These are phyloP conservation scores for Phytophthora citricola DNA, from an alignment of 352 stramenopile genomes.

Conservation along the genomic window DNA sequence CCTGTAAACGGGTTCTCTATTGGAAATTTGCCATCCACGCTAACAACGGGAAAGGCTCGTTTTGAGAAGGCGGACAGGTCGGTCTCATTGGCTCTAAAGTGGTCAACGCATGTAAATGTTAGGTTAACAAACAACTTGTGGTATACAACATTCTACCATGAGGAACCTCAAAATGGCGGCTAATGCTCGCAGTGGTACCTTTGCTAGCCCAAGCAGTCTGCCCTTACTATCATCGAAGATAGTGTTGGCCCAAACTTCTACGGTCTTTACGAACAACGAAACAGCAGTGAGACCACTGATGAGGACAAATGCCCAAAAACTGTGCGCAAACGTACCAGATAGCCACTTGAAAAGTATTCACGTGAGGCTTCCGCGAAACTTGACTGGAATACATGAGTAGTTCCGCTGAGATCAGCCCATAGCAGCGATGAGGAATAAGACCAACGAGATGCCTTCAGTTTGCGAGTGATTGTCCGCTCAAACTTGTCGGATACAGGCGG, in stretches of 20 bases:
- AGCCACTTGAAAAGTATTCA: conserved; percentile 26
- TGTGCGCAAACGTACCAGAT: conserved; percentile 39
- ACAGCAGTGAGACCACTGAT: background rate
- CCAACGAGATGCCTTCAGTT: conserved; percentile 23
- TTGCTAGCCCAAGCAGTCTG: conserved; percentile 45
- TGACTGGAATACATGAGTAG: conserved; percentile 43
- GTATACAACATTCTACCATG: background rate
- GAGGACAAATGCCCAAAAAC: background rate
- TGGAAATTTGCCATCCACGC: conserved; percentile 39
- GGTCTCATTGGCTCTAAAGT: background rate
- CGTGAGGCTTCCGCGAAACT: conserved; percentile 22
- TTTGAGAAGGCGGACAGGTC: conserved; percentile 1
- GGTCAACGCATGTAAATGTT: background rate
- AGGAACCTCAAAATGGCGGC: conserved; percentile 37
- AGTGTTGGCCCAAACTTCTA: conserved; percentile 47
- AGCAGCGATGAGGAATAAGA: background rate
- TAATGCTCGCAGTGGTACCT: conserved; percentile 37
- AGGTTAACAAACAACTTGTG: background rate
- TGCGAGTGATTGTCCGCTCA: conserved; percentile 38
- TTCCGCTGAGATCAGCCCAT: conserved; percentile 23
- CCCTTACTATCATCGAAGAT: conserved; percentile 10
- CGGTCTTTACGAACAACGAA: conserved; percentile 37
- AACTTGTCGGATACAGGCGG: conserved; percentile 12
- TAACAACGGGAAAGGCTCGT: conserved; percentile 34
- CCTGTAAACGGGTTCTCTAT: conserved; percentile 60